Conservation (phyloP, 495 filamentous ascomycete species). For the Trichoderma asperelloides region DNA sequence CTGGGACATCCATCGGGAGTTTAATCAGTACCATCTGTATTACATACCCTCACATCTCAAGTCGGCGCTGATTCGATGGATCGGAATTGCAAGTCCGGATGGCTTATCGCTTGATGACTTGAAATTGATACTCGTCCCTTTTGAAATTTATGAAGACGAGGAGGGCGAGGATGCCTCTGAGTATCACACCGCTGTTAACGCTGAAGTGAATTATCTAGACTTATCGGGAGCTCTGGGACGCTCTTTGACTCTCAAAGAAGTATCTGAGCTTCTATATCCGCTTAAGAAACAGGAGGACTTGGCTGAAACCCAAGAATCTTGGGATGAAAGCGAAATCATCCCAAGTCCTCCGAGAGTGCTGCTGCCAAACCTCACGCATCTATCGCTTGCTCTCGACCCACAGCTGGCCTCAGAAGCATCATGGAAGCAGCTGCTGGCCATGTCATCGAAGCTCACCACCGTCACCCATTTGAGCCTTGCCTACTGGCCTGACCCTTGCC, state of each 20-base stretch:
- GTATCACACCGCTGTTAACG: constrained; percentile 29
- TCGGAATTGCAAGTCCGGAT: constrained; percentile 41
- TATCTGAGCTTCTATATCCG: constrained; percentile 44
- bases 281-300: constrained; percentile 9
- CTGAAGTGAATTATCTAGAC: constrained; percentile 54
- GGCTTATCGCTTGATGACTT: constrained; percentile 39
- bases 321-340: constrained; percentile 27
- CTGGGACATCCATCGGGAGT: constrained; percentile 60
- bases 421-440: constrained; percentile 57
- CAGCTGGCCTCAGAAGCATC: constrained; percentile 29
- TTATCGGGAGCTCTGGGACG: constrained; percentile 51
- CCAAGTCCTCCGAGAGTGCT: constrained; percentile 22
- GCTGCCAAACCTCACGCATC: constrained; percentile 43
- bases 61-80: constrained; percentile 51
- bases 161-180: constrained; percentile 20
- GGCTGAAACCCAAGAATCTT: constrained; percentile 28
- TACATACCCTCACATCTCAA: constrained; percentile 55
- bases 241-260: constrained; percentile 49
- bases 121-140: constrained; percentile 26
- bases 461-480: constrained; percentile 73
- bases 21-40: constrained; percentile 58
- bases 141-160: constrained; percentile 18
- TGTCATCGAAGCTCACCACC: constrained; percentile 51
- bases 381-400: constrained; percentile 44
- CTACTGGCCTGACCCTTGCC: constrained; percentile 67